Base-by-base conservation (phyloP, 108 stramenopile species). In the Pseudonitzschia multiseries region DNA sequence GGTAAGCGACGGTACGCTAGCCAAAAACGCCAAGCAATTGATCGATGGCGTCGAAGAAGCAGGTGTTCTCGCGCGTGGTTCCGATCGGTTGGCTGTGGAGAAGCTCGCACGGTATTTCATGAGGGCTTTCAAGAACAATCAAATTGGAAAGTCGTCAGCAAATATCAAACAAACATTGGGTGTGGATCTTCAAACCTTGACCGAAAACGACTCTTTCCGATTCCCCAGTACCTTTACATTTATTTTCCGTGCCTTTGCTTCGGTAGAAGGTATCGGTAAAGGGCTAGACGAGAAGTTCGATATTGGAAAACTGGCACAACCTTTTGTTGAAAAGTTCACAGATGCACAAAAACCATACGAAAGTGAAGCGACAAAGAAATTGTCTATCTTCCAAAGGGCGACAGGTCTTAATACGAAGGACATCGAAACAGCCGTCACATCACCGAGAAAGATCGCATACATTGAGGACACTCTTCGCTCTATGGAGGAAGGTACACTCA, bases 141-240 rank as follows among this genome's bases (percentile, higher is more conserved):
- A 95, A 66, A 79, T 95, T 27, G 90, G 93, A 57, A 96, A 95
- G 72, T 84, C 67, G 46, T 91, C 88, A 13, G 80, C 70, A 63
- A 91, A 90, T 62, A 87, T 95, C 70, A 92, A 93, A 71, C 73
- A 89, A 71, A 92, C 92, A 20, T 63, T 95, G 6, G 94, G 94
- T 53, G 83, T 89, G 40, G 91, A 95, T 57, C 73, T 94, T 42
- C 93, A 94, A 66, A 89, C 93, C 29, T 68, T 94, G 22, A 96
- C 92, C 3, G 93, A 93, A 57, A 90, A 87, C 61, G 80, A 93
- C 69, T 86, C 93, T 0, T 96, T 98, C 75, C 83, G 96, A 24
- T 98, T 98, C 69, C 98, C 98, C 17, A 91, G 94, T 60, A 96
- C 96, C 14, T 98, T 98, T 73, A 98, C 98, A 0, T 98, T 98